These are phyloP conservation scores for Phylloporus scabripes DNA, from an alignment of 768 basidiomycete species.

Conservation along the genomic window DNA sequence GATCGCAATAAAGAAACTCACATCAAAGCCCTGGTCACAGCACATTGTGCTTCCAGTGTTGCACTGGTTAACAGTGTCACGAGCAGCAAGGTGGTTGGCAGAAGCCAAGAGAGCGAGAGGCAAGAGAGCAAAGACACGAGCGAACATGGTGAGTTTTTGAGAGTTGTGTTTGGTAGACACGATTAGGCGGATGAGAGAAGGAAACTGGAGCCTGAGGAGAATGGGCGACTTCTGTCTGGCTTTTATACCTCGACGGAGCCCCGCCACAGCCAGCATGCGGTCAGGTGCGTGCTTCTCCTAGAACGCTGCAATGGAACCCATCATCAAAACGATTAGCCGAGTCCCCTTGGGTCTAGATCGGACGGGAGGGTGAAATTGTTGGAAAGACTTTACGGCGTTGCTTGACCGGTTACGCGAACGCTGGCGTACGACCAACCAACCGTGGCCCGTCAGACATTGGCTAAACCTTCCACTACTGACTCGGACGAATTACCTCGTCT, in stretches of 20 bases:
- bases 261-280: neutral
- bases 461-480: too few species aligned
- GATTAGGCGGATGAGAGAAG: neutral
- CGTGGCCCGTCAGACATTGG: neutral
- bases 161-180: neutral
- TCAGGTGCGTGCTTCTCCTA: neutral
- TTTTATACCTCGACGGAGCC: neutral
- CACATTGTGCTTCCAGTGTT: neutral
- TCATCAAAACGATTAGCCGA: neutral
- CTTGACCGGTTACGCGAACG: too few species aligned
- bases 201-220: neutral
- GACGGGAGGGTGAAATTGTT: too few species aligned
- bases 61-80: neutral
- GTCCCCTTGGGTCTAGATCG: too few species aligned
- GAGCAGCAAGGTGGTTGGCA: conserved; percentile 6
- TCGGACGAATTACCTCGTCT: too few species aligned
- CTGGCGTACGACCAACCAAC: neutral
- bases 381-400: too few species aligned
- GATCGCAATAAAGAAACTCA: neutral
- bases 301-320: neutral
- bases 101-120: conserved; percentile 11
- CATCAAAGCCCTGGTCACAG: neutral
- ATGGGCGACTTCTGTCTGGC: neutral
- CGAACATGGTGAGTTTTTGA: conserved; percentile 5
- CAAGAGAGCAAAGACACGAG: conserved; percentile 16